Conservation (phyloP, 83 land plant species). For the Diphasiastrum complanatum region DNA sequence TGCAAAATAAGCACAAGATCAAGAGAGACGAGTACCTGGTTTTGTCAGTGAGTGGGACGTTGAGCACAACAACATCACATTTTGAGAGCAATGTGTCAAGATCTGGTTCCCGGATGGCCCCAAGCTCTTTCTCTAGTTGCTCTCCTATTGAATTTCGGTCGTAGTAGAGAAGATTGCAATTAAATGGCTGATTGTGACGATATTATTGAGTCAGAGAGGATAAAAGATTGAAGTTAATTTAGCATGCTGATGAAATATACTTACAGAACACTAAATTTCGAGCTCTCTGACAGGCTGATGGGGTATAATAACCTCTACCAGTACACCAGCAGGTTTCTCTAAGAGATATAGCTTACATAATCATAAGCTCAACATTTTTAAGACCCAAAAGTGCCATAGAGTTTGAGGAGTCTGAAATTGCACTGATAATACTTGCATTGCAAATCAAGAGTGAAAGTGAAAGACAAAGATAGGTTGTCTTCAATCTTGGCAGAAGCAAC, state of each 20-base stretch:
- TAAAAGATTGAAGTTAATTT: too few species aligned
- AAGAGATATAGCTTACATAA: too few species aligned
- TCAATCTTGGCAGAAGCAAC: too few species aligned
- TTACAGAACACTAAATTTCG: too few species aligned
- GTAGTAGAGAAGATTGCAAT: constrained; percentile 81
- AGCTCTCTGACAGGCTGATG: neutral
- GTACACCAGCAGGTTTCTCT: too few species aligned
- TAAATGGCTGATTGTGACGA: constrained; percentile 59
- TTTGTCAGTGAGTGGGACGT: constrained; percentile 84
- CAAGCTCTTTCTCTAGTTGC: constrained; percentile 57
- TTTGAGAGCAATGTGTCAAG: constrained; percentile 73
- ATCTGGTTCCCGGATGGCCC: constrained; percentile 67
- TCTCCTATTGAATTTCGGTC: constrained; percentile 62
- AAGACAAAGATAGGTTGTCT: too few species aligned
- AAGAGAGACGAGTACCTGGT: constrained; percentile 47
- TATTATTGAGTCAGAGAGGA: neutral
- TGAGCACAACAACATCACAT: constrained; percentile 80
- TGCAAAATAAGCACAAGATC: neutral
- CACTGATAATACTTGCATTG: too few species aligned
- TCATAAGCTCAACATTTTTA: too few species aligned
- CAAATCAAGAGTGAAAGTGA: too few species aligned
- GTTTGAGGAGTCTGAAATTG: neutral
- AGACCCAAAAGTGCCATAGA: neutral
- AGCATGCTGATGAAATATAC: too few species aligned
- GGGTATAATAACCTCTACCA: neutral